Base-by-base conservation (phyloP, 2,329 filamentous ascomycete species). In the Chaetomium globosum region DNA sequence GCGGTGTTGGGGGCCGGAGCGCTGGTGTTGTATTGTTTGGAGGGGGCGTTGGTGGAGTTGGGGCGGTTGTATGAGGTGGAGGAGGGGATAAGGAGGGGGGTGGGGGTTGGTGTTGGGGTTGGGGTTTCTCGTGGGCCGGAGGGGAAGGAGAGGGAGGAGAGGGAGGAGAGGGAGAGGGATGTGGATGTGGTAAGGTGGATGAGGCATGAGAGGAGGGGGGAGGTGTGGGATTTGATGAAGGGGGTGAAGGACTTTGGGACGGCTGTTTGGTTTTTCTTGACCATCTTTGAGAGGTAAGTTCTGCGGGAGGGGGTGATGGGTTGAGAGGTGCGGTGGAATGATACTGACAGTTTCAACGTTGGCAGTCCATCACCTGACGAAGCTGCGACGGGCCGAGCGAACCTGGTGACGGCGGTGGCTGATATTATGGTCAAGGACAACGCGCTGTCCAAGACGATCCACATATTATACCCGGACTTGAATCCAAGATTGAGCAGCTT, bases 191-290 rank as follows among this genome's bases (percentile, higher is more conserved):
- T 59, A 3, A 36, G 26, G 48, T 52, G 55, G 36, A 10, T 59
- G 48, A 33, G n/a, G 39, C 39, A 36, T 8, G 53, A 57, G 9
- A 31, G 21, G 30, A 57, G 39, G 46, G 30, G 21, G 5, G 55
- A 64, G 48, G 55, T 64, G 33, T 48, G 61, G 61, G 61, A 64
- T 49, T 26, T 53, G 55, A 46, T 64, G 33, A 33, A 19, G 61
- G 61, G 61, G 23, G 19, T 64, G 55, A 48, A 36, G n/a, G 61
- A 64, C 13, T 43, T 64, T 21, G 55, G 48, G 36, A 55, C 19
- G 36, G 48, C 26, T 4, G 26, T 26, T 9, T 48, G 49, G 55
- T 43, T 23, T n/a, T 7, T 64, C 0, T 13, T 48, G 49, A 59
- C 48, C 5, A n/a, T 64, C 0, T 26, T 64, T 9, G 49, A 64